Percentiles rank a stretch among this genome's conserved stretches.
Evolutionary conservation across 2,329 filamentous ascomycete species (phyloP).

Genomic region (Allantophomopsis cytisporea): DNA sequence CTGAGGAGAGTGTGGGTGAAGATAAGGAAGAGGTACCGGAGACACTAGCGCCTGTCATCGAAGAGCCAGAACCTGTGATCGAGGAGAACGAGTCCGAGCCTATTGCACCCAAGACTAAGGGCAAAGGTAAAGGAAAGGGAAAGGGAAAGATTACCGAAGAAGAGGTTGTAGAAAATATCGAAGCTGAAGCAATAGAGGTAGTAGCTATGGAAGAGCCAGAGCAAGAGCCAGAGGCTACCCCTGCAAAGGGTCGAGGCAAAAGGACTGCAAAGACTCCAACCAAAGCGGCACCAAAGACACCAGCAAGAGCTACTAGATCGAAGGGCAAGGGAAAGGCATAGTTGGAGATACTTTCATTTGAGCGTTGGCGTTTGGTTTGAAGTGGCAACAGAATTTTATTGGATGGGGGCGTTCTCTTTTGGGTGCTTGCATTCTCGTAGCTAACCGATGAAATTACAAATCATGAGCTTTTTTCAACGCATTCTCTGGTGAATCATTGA

Average conservation of each 20-base stretch:
- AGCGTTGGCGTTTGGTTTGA: too few relatives aligned
- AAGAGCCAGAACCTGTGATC: background rate
- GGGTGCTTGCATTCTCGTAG: too few relatives aligned
- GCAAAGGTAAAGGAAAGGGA: constrained; percentile 1
- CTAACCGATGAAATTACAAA: too few relatives aligned
- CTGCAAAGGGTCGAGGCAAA: constrained; percentile 21
- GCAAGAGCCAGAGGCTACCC: constrained; percentile 7
- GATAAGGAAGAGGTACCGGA: constrained; percentile 4
- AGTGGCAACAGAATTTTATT: too few relatives aligned
- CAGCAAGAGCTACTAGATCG: too few relatives aligned
- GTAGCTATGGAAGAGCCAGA: constrained; percentile 10
- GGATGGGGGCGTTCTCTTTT: too few relatives aligned
- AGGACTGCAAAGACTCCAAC: constrained; percentile 25
- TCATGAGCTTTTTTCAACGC: too few relatives aligned
- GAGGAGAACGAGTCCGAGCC: background rate
- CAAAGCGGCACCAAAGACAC: too few relatives aligned
- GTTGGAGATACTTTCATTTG: too few relatives aligned
- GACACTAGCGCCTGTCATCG: background rate
- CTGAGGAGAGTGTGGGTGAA: constrained; percentile 3
- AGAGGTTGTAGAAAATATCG: constrained; percentile 11
- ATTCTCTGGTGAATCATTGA: too few relatives aligned
- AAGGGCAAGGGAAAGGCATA: too few relatives aligned
- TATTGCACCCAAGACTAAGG: background rate
- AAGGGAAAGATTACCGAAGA: constrained; percentile 1
- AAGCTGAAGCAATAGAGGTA: constrained; percentile 8